Evolutionary conservation across 306 rosid species (phyloP).

Genomic region (Citrullus amarus): DNA sequence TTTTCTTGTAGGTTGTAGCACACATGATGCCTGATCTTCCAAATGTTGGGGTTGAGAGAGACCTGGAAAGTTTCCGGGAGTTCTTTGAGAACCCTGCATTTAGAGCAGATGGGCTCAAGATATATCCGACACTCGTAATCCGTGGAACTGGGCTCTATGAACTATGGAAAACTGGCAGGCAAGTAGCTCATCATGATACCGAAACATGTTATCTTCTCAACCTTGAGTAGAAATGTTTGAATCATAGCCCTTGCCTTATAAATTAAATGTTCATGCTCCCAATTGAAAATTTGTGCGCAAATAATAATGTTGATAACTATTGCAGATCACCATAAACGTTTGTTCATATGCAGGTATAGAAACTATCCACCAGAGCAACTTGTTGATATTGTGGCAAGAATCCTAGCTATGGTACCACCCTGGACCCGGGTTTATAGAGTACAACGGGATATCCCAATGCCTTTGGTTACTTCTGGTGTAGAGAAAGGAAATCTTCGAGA

Average conservation of each 20-base stretch:
- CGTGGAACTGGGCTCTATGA: constrained; percentile 99
- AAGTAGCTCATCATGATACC: background rate
- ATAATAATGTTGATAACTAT: background rate
- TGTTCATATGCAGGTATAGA: constrained; percentile 59
- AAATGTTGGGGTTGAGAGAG: constrained; percentile 96
- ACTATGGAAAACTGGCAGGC: constrained; percentile 99
- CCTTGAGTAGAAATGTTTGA: background rate
- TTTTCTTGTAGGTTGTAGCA: constrained; percentile 70
- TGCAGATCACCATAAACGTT: background rate
- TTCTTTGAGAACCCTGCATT: constrained; percentile 85
- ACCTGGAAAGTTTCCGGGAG: constrained; percentile 93
- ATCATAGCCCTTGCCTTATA: background rate
- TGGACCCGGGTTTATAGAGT: constrained; percentile 99
- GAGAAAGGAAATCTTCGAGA: constrained; percentile 96
- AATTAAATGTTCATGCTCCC: background rate
- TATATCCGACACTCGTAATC: constrained; percentile 90
- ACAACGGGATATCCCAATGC: constrained; percentile 99
- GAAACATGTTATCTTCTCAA: background rate
- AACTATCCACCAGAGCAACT: constrained; percentile 97
- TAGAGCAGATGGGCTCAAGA: constrained; percentile 97
- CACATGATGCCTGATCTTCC: constrained; percentile 99
- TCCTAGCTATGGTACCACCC: constrained; percentile 94
- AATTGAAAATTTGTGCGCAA: background rate
- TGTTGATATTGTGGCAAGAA: constrained; percentile 91
- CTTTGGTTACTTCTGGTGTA: constrained; percentile 92